Evolutionary conservation across 2,329 filamentous ascomycete genomes (phyloP).

Genomic region (Davidsoniella eucalypti): DNA sequence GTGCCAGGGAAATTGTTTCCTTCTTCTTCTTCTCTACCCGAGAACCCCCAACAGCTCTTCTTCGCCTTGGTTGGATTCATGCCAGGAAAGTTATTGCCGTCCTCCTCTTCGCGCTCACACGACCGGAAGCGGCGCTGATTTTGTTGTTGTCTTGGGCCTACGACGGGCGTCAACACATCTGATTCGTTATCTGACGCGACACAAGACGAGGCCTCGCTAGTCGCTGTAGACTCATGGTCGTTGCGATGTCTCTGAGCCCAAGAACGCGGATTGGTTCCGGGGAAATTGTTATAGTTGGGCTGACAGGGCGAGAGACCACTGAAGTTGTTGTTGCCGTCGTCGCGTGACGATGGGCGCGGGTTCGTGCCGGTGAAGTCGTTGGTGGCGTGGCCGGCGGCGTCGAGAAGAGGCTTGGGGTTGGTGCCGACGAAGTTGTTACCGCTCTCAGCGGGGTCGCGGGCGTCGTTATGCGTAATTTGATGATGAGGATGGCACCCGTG

Average conservation of each 20-base stretch:
- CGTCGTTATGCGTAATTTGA: not conserved
- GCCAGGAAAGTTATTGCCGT: slow-evolving; percentile 14
- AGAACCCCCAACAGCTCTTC: not conserved
- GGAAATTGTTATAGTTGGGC: slow-evolving; percentile 7
- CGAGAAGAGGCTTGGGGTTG: slow-evolving; percentile 4
- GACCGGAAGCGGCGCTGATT: not conserved
- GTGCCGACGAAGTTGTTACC: slow-evolving; percentile 14
- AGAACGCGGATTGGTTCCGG: slow-evolving; percentile 6
- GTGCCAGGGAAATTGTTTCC: slow-evolving; percentile 12
- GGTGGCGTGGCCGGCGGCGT: not conserved
- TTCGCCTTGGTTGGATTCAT: slow-evolving; percentile 5
- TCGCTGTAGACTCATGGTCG: too few species aligned
- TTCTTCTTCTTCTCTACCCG: slow-evolving; percentile 3
- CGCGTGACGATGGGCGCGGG: not conserved
- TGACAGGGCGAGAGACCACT: not conserved
- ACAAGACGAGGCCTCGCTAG: not conserved
- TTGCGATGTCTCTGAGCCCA: not conserved
- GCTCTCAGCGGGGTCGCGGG: slow-evolving; percentile 5
- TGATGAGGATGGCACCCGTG: slow-evolving; percentile 3
- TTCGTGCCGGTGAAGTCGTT: slow-evolving; percentile 11
- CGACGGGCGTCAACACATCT: not conserved
- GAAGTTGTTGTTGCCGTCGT: slow-evolving; percentile 11
- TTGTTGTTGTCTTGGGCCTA: not conserved
- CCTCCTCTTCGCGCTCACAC: slow-evolving; percentile 5
- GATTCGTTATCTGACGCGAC: slow-evolving; percentile 1